These are phyloP conservation scores for Papiliotrema laurentii DNA, from an alignment of 1,284 basidiomycete species.

Conservation along the genomic window DNA sequence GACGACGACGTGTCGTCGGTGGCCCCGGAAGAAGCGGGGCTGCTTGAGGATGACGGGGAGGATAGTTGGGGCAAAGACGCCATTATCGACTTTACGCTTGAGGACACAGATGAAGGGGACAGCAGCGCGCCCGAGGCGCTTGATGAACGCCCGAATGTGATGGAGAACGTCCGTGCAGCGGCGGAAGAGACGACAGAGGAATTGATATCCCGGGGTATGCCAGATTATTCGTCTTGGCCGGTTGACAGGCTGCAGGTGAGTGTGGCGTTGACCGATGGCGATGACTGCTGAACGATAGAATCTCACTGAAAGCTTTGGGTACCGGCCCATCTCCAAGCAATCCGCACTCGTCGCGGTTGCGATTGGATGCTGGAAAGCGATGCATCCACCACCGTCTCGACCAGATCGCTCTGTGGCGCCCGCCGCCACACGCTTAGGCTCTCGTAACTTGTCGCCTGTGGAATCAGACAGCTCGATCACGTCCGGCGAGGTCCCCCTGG, in stretches of 20 bases:
- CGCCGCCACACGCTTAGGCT: neutral
- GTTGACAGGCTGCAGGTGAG: slow-evolving; percentile 36
- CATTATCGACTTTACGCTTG: slow-evolving; percentile 3
- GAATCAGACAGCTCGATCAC: slow-evolving; percentile 10
- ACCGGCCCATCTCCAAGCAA: slow-evolving; percentile 24
- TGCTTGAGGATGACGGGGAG: slow-evolving; percentile 19
- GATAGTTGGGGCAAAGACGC: slow-evolving; percentile 5
- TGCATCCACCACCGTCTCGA: slow-evolving; percentile 22
- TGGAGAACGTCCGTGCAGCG: neutral
- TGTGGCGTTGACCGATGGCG: neutral
- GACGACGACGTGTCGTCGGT: slow-evolving; percentile 19
- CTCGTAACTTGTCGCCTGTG: neutral
- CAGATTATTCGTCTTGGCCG: slow-evolving; percentile 37
- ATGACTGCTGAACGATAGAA: neutral
- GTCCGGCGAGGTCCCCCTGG: slow-evolving; percentile 19
- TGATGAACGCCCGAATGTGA: no score
- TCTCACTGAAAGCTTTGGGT: slow-evolving; percentile 30
- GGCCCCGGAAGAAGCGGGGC: slow-evolving; percentile 21
- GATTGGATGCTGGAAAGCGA: slow-evolving; percentile 38
- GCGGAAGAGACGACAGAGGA: slow-evolving; percentile 11
- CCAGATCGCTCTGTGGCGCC: no score
- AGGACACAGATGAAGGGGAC: neutral
- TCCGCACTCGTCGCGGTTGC: slow-evolving; percentile 31
- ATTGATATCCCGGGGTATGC: slow-evolving; percentile 29
- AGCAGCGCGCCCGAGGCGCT: neutral